Percentiles rank a stretch among this genome's conserved stretches.
Evolutionary conservation across 1,284 basidiomycete genomes (phyloP).

Genomic region (Cerioporus squamosus): DNA sequence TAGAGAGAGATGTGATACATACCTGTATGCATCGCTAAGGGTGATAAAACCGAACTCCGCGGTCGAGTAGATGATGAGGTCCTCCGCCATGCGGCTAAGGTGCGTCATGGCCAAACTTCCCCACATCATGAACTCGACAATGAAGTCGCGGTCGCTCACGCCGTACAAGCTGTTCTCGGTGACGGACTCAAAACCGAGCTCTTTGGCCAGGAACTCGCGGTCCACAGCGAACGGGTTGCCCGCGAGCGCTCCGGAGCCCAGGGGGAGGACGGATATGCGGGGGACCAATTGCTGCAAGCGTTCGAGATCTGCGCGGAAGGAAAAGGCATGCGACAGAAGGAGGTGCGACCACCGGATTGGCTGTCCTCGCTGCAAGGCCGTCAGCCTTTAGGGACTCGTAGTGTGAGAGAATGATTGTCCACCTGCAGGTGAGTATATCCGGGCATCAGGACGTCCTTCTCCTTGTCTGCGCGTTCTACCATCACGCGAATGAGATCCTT

Average conservation of each 20-base stretch:
- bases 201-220: constrained; percentile 84
- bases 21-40: constrained; percentile 96
- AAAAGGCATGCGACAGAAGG: constrained; percentile 93
- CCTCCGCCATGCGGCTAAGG: constrained; percentile 93
- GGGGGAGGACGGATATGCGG: constrained; percentile 90
- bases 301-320: constrained; percentile 87
- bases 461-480: constrained; percentile 89
- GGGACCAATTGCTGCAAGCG: constrained; percentile 86
- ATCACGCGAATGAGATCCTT: constrained; percentile 86
- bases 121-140: constrained; percentile 98
- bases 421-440: constrained; percentile 98
- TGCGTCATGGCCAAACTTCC: constrained; percentile 91
- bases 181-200: constrained; percentile 84
- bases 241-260: constrained; percentile 94
- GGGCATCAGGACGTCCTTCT: constrained; percentile 90
- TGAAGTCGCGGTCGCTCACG: constrained; percentile 96
- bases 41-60: constrained; percentile 96
- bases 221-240: constrained; percentile 96
- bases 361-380: constrained; percentile 78
- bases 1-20: constrained; percentile 12
- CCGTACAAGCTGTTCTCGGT: constrained; percentile 96
- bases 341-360: constrained; percentile 99
- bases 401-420: constrained; percentile 27
- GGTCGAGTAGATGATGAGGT: constrained; percentile 95
- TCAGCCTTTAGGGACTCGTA: not conserved